phyloP scores from a whole-genome alignment of 2,329 filamentous ascomycete species.

The Fusarium equiseti region DNA sequence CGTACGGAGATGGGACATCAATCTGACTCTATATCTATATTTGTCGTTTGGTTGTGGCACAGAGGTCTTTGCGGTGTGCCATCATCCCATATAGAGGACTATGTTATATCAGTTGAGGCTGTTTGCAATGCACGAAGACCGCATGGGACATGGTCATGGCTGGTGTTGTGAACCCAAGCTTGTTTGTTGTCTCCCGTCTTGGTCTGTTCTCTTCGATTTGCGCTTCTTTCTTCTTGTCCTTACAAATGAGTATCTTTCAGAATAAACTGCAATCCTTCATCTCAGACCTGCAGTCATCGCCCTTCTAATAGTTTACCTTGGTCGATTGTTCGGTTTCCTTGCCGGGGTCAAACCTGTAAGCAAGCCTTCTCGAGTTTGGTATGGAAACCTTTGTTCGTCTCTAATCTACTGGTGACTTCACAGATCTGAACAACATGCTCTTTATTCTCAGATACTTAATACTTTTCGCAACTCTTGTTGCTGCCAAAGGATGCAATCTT shows the following conservation, averaged over 20 bases:
- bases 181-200: neutral
- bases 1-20: neutral
- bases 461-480: neutral
- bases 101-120: neutral
- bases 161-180: neutral
- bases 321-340: neutral
- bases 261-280: no score
- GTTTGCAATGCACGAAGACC: neutral
- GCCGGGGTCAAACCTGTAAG: neutral
- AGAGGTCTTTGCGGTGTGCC: neutral
- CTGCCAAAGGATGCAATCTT: neutral
- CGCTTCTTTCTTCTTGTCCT: neutral
- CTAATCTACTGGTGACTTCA: neutral
- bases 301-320: fast-evolving
- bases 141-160: neutral
- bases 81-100: neutral
- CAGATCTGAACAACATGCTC: constrained; percentile 10
- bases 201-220: neutral
- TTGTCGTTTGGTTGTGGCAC: constrained; percentile 11
- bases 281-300: neutral
- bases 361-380: neutral
- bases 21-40: neutral
- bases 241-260: neutral
- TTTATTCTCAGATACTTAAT: constrained; percentile 2
- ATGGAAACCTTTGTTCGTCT: fast-evolving